Conservation (phyloP, 225 moss, liverwort and hornwort species). For the Bryum argenteum region DNA sequence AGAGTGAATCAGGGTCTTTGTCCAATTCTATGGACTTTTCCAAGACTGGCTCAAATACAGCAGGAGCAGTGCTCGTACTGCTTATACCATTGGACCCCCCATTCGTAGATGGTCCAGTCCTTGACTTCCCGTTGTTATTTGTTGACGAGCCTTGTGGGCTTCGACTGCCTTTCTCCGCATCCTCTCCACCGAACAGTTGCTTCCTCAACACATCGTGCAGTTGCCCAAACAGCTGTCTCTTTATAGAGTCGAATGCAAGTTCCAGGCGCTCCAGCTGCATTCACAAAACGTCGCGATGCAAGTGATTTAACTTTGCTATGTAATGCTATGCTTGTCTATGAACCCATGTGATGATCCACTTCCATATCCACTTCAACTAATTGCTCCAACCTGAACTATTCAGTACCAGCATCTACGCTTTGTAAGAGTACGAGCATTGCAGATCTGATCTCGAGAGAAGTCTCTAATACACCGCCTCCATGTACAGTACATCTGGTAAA, state of each 20-base stretch:
- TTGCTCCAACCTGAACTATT: not conserved
- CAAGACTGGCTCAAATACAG: conserved; percentile 40
- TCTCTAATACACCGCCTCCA: not conserved
- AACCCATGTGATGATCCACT: not conserved
- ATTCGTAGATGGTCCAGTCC: conserved; percentile 16
- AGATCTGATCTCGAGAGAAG: conserved; percentile 11
- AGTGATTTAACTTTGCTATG: not conserved
- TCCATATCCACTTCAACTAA: not conserved
- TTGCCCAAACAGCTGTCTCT: conserved; percentile 79
- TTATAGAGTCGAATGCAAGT: conserved; percentile 87
- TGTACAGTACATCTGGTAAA: not conserved
- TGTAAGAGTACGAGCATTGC: not conserved
- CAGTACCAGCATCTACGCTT: not conserved
- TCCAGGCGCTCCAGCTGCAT: conserved; percentile 88
- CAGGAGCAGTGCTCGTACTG: conserved; percentile 24
- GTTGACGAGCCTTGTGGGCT: conserved; percentile 8
- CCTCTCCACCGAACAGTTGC: conserved; percentile 58
- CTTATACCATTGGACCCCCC: conserved; percentile 20
- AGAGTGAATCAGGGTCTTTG: conserved; percentile 34
- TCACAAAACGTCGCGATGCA: conserved; percentile 5
- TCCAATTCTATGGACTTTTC: conserved; percentile 39
- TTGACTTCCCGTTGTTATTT: conserved; percentile 21
- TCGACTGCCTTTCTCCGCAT: conserved; percentile 2
- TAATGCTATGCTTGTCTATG: not conserved
- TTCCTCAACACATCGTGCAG: conserved; percentile 73